Evolutionary conservation across 768 basidiomycete genomes (phyloP).

Genomic region (Coprinopsis strossmayeri): DNA sequence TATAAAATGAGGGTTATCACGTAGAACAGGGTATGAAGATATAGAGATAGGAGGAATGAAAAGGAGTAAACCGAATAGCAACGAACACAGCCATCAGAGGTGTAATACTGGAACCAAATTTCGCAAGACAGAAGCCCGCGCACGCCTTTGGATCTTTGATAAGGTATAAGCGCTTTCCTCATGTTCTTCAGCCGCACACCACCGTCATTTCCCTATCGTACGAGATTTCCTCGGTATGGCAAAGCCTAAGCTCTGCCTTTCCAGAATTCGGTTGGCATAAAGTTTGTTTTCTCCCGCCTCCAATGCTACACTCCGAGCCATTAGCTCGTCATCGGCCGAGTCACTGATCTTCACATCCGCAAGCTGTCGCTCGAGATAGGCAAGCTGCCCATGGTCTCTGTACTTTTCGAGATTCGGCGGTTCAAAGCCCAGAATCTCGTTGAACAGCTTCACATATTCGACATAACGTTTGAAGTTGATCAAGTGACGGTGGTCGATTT

Average conservation of each 20-base stretch:
- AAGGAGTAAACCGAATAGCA: neutral
- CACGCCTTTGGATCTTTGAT: neutral
- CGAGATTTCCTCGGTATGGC: conserved; percentile 7
- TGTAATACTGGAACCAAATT: neutral
- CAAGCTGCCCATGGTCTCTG: conserved; percentile 27
- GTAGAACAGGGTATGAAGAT: no score
- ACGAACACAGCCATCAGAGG: no score
- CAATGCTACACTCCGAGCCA: conserved; percentile 24
- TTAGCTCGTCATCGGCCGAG: conserved; percentile 26
- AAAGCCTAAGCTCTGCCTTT: conserved; percentile 20
- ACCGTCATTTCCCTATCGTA: neutral
- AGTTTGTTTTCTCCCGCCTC: conserved; percentile 23
- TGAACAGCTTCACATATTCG: conserved; percentile 30
- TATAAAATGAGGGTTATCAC: no score
- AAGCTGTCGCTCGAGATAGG: conserved; percentile 36
- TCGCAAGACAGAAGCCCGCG: conserved; percentile 9
- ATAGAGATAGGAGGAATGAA: neutral
- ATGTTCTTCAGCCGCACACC: neutral
- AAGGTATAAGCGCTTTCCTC: neutral
- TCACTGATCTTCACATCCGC: conserved; percentile 20
- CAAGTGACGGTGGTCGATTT: conserved; percentile 25
- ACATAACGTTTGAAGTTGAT: conserved; percentile 39
- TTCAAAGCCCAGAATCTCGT: conserved; percentile 24
- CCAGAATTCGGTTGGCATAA: conserved; percentile 14
- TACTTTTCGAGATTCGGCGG: conserved; percentile 27